Percentiles rank a stretch among this genome's conserved stretches.
Conservation (phyloP, 108 stramenopile genomes). For the Aurantiochytrium sp. region DNA sequence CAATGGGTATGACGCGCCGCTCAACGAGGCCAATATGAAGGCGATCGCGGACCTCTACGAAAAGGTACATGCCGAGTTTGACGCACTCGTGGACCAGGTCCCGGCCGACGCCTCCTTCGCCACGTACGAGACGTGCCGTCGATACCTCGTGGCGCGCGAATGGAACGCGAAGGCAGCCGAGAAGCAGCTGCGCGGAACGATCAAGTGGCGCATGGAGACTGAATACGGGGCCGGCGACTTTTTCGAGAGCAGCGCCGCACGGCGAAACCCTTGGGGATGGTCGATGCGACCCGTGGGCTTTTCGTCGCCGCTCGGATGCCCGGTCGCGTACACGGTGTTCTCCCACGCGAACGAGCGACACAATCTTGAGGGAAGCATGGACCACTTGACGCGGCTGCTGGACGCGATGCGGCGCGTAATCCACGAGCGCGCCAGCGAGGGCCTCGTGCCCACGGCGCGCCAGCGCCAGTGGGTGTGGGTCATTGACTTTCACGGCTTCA, state of each 20-base stretch:
- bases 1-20: not conserved
- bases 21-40: not conserved
- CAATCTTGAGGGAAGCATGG: not conserved
- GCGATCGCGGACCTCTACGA: not conserved
- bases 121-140: not conserved
- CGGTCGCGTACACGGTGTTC: not conserved
- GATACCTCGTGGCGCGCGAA: conserved; percentile 18
- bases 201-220: not conserved
- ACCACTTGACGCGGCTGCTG: not conserved
- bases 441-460: not conserved
- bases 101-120: not conserved
- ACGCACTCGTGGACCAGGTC: not conserved
- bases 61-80: not conserved
- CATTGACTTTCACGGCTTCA: conserved; percentile 24
- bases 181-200: not conserved
- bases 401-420: not conserved
- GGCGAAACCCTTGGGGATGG: not conserved
- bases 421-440: not conserved
- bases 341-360: not conserved
- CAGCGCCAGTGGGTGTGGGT: conserved; percentile 34
- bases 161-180: not conserved
- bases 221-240: not conserved
- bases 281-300: not conserved
- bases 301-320: not conserved
- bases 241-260: not conserved